Conservation (phyloP, 768 basidiomycete genomes). For the Mrakia frigida region DNA sequence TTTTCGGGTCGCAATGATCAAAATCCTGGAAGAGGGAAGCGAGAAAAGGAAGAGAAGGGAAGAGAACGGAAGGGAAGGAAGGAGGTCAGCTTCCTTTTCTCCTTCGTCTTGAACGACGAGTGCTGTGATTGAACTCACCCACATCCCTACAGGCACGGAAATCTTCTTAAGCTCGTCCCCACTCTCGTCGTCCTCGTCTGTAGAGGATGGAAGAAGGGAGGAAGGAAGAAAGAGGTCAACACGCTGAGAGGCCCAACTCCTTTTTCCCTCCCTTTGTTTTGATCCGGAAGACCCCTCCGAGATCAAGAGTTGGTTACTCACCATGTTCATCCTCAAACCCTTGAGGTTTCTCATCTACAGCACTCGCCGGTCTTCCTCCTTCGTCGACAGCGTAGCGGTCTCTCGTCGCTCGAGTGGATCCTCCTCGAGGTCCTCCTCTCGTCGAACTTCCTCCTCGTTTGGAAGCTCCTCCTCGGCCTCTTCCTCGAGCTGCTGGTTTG, state of each 20-base stretch:
- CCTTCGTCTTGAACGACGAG: neutral
- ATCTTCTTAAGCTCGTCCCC: constrained; percentile 42
- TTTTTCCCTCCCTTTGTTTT: too few species aligned
- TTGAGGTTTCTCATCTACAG: constrained; percentile 2
- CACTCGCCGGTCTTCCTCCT: constrained; percentile 21
- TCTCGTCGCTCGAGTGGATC: constrained; percentile 9
- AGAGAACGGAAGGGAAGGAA: neutral
- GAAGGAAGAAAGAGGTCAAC: neutral
- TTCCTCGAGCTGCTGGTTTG: constrained; percentile 21
- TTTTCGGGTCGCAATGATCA: constrained; percentile 89
- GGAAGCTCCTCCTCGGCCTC: constrained; percentile 1
- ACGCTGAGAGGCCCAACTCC: neutral
- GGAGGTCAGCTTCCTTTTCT: neutral
- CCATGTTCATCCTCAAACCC: constrained; percentile 9
- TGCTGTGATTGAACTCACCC: constrained; percentile 56
- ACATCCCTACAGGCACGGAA: constrained; percentile 82
- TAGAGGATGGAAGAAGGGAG: neutral
- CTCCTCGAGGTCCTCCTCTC: constrained; percentile 15
- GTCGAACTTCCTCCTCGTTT: constrained; percentile 21
- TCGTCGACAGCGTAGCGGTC: constrained; percentile 11
- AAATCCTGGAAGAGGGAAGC: constrained; percentile 66
- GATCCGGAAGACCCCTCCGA: too few species aligned
- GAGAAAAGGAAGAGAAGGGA: neutral
- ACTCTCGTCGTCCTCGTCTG: constrained; percentile 48
- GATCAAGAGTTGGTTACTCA: neutral